Percentiles rank a stretch among this genome's conserved stretches.
These are phyloP conservation scores for Venturia pyrina DNA, from an alignment of 2,329 filamentous ascomycete genomes.

Conservation along the genomic window DNA sequence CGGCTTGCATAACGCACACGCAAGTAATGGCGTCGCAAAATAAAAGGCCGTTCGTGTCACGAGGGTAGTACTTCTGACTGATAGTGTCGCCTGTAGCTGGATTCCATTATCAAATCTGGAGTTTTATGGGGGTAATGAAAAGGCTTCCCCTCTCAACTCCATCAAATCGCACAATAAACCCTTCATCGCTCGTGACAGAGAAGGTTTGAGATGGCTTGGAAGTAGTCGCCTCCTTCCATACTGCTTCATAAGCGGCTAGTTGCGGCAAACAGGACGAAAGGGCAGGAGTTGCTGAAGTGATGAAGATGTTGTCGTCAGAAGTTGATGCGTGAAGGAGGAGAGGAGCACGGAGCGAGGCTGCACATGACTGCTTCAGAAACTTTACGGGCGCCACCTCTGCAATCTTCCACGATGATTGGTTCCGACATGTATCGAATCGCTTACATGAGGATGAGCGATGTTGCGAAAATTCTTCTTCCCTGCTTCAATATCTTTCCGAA, in stretches of 20 bases:
- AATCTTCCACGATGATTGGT: neutral
- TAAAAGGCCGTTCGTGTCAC: neutral
- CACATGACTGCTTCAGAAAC: neutral
- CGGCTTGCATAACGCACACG: neutral
- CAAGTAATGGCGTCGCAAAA: neutral
- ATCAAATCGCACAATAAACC: neutral
- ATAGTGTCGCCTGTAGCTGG: neutral
- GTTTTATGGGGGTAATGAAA: neutral
- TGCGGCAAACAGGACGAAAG: neutral
- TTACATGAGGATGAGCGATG: neutral
- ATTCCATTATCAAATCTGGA: constrained; percentile 5
- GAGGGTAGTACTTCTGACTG: constrained; percentile 4
- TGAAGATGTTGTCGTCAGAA: neutral
- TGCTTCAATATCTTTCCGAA: too few species aligned
- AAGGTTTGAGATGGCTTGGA: neutral
- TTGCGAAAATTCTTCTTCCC: neutral
- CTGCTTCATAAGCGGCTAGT: neutral
- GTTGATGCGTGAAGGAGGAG: neutral
- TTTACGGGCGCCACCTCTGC: neutral
- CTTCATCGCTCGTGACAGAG: neutral
- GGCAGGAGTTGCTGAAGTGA: neutral
- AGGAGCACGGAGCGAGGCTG: neutral
- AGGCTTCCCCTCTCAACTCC: neutral
- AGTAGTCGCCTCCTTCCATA: neutral
- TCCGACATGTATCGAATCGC: neutral